phyloP scores from a whole-genome alignment of 1,284 basidiomycete genomes.

The Cryptococcus sp. region DNA sequence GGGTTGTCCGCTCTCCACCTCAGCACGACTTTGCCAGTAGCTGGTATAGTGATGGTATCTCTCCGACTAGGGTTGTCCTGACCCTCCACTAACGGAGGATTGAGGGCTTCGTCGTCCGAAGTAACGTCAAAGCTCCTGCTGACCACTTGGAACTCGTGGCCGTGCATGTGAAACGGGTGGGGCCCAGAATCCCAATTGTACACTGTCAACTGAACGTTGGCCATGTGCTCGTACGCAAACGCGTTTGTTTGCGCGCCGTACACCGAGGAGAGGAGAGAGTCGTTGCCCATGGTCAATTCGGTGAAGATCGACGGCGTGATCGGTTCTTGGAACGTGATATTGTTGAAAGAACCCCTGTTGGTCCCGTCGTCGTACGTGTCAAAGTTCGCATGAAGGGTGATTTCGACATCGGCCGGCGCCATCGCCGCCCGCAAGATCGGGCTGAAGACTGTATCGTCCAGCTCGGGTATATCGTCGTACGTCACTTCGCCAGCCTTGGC shows the following conservation, averaged over 20 bases:
- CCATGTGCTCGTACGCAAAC: slow-evolving; percentile 71
- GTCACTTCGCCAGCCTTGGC: slow-evolving; percentile 18
- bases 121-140: slow-evolving; percentile 70
- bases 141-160: slow-evolving; percentile 77
- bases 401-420: slow-evolving; percentile 47
- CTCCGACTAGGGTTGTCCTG: slow-evolving; percentile 84
- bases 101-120: slow-evolving; percentile 72
- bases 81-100: slow-evolving; percentile 74
- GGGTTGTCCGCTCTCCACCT: slow-evolving; percentile 59
- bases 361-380: slow-evolving; percentile 54
- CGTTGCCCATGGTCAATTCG: slow-evolving; percentile 69
- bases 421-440: slow-evolving; percentile 49
- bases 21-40: slow-evolving; percentile 53
- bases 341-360: slow-evolving; percentile 55
- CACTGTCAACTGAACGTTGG: slow-evolving; percentile 77
- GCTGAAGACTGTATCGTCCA: slow-evolving; percentile 55
- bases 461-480: slow-evolving; percentile 35
- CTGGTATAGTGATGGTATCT: slow-evolving; percentile 61
- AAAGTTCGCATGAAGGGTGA: slow-evolving; percentile 50
- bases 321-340: slow-evolving; percentile 55
- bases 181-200: slow-evolving; percentile 68
- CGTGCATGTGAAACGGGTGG: slow-evolving; percentile 58
- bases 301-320: slow-evolving; percentile 74
- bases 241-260: slow-evolving; percentile 73
- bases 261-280: slow-evolving; percentile 66